Evolutionary conservation across 2,329 filamentous ascomycete genomes (phyloP), one percentile per base, ranked within the genome.

Genomic region (Fusarium tuaranense): DNA sequence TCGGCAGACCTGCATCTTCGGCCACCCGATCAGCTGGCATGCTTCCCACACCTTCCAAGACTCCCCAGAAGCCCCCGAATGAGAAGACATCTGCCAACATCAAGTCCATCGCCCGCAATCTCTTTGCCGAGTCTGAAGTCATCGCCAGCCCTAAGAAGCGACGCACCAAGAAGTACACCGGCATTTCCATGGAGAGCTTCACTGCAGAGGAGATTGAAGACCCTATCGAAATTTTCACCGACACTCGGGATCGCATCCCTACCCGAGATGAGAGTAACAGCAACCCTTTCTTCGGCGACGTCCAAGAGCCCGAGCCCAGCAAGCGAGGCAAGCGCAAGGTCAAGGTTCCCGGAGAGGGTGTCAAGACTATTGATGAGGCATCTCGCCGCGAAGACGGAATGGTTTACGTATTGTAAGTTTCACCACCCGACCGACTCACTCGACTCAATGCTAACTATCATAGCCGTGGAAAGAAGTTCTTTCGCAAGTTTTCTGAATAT

Each of bases 41-140:
- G 88, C 89, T 95, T 55, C 93, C 92, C 18, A 96, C 94, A 4
- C 94, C 94, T 3, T 89, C 91, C 74, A 95, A 95, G 85, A 96
- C 94, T 4, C 94, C 91, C 4, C 88, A 88, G 82, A 94, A 93
- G 85, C 86, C 88, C 57, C 86, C 87, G 2, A 86, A 85, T 20
- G 84, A 85, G 77, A 86, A 88, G 79, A 85, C 85, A 30, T 83
- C 86, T 62, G 85, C 87, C 71, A 86, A 86, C 59, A 86, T 92
- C 67, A 84, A 86, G 59, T 83, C 86, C 2, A 85, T 92, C 72
- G 88, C 90, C 32, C 88, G 90, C 80, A 91, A 88, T 78, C 85
- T 93, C 18, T 93, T 94, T 71, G 84, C 86, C 57, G 86, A 91
- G 41, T 86, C 90, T 18, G 88, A 92, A 61, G 84, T 86, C 41